Base-by-base conservation (phyloP, 2,329 filamentous ascomycete genomes). In the Scolecobasidium constrictum region DNA sequence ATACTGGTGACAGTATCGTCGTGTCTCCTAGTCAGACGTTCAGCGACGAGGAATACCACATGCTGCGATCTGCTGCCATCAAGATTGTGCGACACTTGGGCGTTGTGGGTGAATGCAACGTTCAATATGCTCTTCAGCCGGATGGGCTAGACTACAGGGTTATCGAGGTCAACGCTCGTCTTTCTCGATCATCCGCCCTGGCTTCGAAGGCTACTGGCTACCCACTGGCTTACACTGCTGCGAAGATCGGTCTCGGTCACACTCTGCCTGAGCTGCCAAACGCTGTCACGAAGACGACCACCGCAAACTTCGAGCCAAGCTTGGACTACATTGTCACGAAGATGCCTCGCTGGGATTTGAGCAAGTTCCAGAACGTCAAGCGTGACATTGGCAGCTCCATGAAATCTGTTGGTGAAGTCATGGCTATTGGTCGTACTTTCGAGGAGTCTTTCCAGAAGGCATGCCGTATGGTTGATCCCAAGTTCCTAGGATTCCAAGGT, bases 391-490 rank as follows among this genome's bases (percentile, higher is more conserved):
- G 92, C 53, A 94, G 86, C 59, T 83, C 90, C 48, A 98, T 98
- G 92, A 98, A 96, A 72, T 95, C 88, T 18, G 88, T 98, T 45
- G 92, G 92, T 60, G 92, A 98, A 67, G 92, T 98, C 47, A 98
- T 98, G 92, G 92, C 92, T 50, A 96, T 98, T 56, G 92, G 92
- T 52, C 81, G 92, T 64, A 96, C 92, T 21, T 98, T 96, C 55
- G 92, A 98, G 67, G 92, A 98, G 69, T 94, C 87, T 13, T 94
- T 98, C 71, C 92, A 98, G 66, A 98, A 98, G 72, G 92, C 92
- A 49, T 94, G 95, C 59, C 86, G 92, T 47, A 86, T 94, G 68
- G 90, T 98, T 50, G 92, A 98, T 60, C 90, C 92, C 52, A 78
- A 76, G 56, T 96, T 85, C 61, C 67, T 90, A 50, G 92, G 92